Base-by-base conservation (phyloP, 257 asterid species). In the Gynochthodes officinalis region DNA sequence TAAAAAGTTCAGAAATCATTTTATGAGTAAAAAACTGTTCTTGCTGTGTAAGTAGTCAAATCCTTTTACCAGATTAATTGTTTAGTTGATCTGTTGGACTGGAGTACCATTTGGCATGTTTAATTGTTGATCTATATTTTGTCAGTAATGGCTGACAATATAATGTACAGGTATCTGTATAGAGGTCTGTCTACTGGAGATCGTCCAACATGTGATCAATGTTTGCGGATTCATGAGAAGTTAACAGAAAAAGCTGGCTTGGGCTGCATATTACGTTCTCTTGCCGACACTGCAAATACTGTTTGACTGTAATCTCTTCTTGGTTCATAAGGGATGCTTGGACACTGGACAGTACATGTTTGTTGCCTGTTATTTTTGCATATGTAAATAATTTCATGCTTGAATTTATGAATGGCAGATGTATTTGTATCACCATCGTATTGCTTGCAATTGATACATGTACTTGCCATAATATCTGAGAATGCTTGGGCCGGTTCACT, bases 161-260 rank as follows among this genome's bases (percentile, higher is more conserved):
- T 74, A 64, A n/a, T 79, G 54, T 66, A 43, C 82, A 90, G 99
- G 96, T 95, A 95, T 75, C 81, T 92, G 67, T 95, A 92, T 78
- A 84, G 97, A 80, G 99, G 99, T 62, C 85, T 95, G 84, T 83
- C 98, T 8, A 95, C 99, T 0, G 98, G 99, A 68, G 98, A 95
- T 83, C 89, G 99, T 49, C 98, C 99, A 39, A 95, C 99, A 7
- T 95, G 99, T 59, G 98, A 95, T 74, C 99, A 95, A 65, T 95
- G 98, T 86, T 79, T 92, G 67, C 79, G 83, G 67, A 92, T 95
- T 79, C 99, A 92, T 60, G 99, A 95, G 82, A 95, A 86, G 84
- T 86, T 95, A 65, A 90, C 96, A 9, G 92, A 95, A 84, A 92
- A 80, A 81, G 99, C 98, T 72, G 99, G 99, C 42, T 73, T 95